Base-by-base conservation (phyloP, 1,284 basidiomycete genomes). In the Ceratobasidium sp. region DNA sequence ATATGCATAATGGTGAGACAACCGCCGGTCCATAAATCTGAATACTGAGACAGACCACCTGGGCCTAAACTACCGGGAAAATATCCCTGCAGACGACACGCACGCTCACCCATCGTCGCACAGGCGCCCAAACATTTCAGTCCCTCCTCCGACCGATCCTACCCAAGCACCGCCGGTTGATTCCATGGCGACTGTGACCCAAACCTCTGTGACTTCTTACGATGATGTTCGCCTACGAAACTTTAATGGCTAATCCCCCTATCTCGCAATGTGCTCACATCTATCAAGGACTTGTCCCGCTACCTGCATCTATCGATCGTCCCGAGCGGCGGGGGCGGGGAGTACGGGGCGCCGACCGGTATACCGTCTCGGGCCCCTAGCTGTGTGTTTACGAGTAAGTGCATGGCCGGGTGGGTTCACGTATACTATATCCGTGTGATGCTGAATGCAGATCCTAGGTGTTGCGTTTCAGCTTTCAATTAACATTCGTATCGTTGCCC, bases 191-290 rank as follows among this genome's bases (percentile, higher is more conserved):
- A 59, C 56, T 59, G 29, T 59, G 34, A 32, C 56, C 56, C 25
- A 59, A 59, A 59, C 56, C 56, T 59, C 56, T 59, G 13, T 32
- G 32, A 32, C 56, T 59, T 59, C 56, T 59, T 19, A 32, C 32
- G 56, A 32, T 59, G 56, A 59, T 59, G 37, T 37, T 37, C 37
- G 8, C 37, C 8, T 2, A 8, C 8, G 37, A 59, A 59, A 32
- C 52, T n/a, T 56, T 25, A 32, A 59, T 59, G 29, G 56, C 29
- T 59, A 32, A 59, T 59, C 56, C 56, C 56, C 56, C 56, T 59
- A 59, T 59, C 56, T 34, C 25, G n/a, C 22, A 37, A 37, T 37
- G 37, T 37, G 37, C 37, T 3, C 37, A 37, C 37, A 37, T 37
- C 37, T 37, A 37, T 37, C 37, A 37, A 37, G 37, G 37, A 37